phyloP scores from a whole-genome alignment of 495 filamentous ascomycete genomes.

The Aspergillus conjunctus region DNA sequence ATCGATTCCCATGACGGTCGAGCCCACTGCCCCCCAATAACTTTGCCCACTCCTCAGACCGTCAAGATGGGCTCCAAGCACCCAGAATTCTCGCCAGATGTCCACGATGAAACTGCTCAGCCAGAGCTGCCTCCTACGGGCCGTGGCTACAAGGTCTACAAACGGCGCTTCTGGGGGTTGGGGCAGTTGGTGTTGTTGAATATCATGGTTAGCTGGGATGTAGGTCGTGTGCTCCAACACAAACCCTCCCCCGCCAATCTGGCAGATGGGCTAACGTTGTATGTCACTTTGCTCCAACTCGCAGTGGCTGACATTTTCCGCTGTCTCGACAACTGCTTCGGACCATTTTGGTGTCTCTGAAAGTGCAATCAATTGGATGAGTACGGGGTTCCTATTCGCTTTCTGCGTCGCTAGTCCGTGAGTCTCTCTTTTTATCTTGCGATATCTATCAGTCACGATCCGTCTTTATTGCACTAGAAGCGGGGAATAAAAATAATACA shows the following conservation, averaged over 20 bases:
- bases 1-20: neutral
- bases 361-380: slow-evolving; percentile 88
- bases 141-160: slow-evolving; percentile 74
- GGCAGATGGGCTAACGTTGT: slow-evolving; percentile 14
- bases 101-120: slow-evolving; percentile 9
- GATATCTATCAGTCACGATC: neutral
- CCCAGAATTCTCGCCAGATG: slow-evolving; percentile 1
- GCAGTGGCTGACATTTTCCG: slow-evolving; percentile 91
- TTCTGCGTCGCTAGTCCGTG: slow-evolving; percentile 74
- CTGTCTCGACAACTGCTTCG: slow-evolving; percentile 76
- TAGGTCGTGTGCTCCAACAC: slow-evolving; percentile 52
- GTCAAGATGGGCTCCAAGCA: slow-evolving; percentile 16
- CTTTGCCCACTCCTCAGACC: neutral
- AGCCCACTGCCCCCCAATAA: neutral
- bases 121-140: slow-evolving; percentile 26
- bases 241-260: neutral
- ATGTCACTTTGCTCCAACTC: neutral
- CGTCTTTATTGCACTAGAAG: neutral
- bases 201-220: slow-evolving; percentile 93
- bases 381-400: slow-evolving; percentile 81
- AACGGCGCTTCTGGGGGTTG: slow-evolving; percentile 86
- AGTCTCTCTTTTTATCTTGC: slow-evolving; percentile 30
- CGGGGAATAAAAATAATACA: neutral
- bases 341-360: slow-evolving; percentile 74
- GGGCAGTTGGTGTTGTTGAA: slow-evolving; percentile 83